Percentiles rank a stretch among this genome's conserved stretches.
phyloP scores from a whole-genome alignment of 495 filamentous ascomycete species.

The Neohortaea acidophila region DNA sequence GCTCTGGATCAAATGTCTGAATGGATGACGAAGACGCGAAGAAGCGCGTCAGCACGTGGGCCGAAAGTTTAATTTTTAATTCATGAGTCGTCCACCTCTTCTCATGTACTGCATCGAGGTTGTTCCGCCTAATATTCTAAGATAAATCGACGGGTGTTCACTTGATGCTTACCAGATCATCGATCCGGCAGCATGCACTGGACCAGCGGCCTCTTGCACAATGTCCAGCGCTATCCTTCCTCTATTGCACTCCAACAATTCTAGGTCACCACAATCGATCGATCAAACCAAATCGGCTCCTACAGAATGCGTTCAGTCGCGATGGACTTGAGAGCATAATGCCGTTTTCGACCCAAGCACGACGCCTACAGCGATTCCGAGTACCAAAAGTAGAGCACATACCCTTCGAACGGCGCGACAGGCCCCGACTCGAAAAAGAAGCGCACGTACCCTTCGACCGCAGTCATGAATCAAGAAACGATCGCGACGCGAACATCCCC shows the following conservation, averaged over 20 bases:
- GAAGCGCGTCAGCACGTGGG: conserved; percentile 1
- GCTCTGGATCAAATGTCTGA: background rate
- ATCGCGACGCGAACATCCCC: background rate
- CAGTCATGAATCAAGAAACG: background rate
- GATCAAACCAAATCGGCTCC: too few relatives aligned
- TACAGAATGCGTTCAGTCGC: too few relatives aligned
- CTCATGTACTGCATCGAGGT: too few relatives aligned
- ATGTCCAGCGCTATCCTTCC: conserved; percentile 3
- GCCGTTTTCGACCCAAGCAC: too few relatives aligned
- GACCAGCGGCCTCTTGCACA: background rate
- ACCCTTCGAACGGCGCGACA: background rate
- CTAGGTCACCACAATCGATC: conserved; percentile 3
- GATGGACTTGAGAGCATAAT: too few relatives aligned
- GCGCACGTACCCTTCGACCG: background rate
- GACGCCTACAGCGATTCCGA: too few relatives aligned
- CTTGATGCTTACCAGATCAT: background rate
- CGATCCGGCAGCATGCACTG: background rate
- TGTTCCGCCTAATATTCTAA: too few relatives aligned
- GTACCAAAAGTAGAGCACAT: background rate
- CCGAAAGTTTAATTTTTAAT: too few relatives aligned
- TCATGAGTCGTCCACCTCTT: too few relatives aligned
- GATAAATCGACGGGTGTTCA: too few relatives aligned
- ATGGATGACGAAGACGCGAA: conserved; percentile 2
- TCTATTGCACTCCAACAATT: conserved; percentile 12
- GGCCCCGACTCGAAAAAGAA: background rate